Evolutionary conservation across 225 moss, liverwort and hornwort genomes (phyloP), one percentile per base, ranked within the genome.

Genomic region (Sphagnum contortum): DNA sequence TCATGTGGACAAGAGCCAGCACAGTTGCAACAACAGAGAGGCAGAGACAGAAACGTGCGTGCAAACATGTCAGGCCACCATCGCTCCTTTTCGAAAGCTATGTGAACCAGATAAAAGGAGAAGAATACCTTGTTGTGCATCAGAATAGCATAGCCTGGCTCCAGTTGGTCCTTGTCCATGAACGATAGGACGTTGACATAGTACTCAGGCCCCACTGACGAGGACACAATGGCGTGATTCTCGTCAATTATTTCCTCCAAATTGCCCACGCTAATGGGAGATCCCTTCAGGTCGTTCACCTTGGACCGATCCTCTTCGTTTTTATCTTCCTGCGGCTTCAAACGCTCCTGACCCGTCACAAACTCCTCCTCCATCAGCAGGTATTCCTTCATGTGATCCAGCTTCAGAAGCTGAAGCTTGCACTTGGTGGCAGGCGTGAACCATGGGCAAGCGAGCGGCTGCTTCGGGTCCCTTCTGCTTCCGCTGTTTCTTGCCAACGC

Each of bases 301-400:
- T 96, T 96, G 3, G 90, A 90, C 11, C 92, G 92, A 80, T 96
- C 95, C 65, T 92, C 95, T 55, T 90, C 92, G 44, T 93, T 98
- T 69, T 89, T 93, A 67, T 98, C 96, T 72, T 98, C 96, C 85
- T 98, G 96, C 3, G 93, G 96, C 82, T 93, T 98, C 83, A 98
- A 67, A 29, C 89, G 78, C 80, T 93, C 96, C 73, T 98, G 93
- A 57, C 93, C 93, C 0, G 82, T 86, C 55, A 98, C 96, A 46
- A 98, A 98, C 76, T 98, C 96, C 82, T 98, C 96, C 71, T 98
- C 93, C 93, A 98, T 98, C 69, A 98, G 70, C 76, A 98, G 64
- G 71, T 84, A 98, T 69, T 98, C 96, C 74, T 98, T 93, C 44
- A 92, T 85, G 5, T 92, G 82, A 59, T 98, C 96, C 71, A 98